These are phyloP conservation scores for Biscogniauxia marginata DNA, from an alignment of 2,329 filamentous ascomycete genomes.

Conservation along the genomic window DNA sequence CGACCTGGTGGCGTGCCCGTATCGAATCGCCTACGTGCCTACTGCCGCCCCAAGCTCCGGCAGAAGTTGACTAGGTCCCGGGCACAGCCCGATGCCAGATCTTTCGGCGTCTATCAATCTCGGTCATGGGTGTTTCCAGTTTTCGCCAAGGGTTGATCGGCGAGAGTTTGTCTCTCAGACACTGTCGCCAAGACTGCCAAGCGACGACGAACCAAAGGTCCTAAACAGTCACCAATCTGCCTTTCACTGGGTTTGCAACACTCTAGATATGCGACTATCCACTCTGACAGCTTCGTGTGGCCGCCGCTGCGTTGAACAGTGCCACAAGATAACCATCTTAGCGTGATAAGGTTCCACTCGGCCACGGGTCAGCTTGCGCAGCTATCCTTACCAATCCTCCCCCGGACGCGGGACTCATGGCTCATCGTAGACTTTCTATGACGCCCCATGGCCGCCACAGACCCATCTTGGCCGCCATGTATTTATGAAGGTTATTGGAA, in stretches of 20 bases:
- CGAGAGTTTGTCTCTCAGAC: background rate
- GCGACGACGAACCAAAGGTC: constrained; percentile 5
- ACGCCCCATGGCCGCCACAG: background rate
- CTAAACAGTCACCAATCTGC: background rate
- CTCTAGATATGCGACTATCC: constrained; percentile 12
- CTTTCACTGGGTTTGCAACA: constrained; percentile 10
- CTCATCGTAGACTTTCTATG: background rate
- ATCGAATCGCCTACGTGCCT: background rate
- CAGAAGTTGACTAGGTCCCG: background rate
- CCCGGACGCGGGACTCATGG: background rate
- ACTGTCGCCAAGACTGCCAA: constrained; percentile 14
- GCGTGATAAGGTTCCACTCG: background rate
- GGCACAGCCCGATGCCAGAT: background rate
- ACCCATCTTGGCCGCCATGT: background rate
- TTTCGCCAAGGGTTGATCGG: constrained; percentile 3
- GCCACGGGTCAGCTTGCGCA: background rate
- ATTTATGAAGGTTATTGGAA: background rate
- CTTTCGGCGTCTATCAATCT: background rate
- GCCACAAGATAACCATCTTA: background rate
- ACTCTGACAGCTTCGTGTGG: constrained; percentile 5
- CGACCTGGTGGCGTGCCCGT: background rate
- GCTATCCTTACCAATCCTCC: background rate
- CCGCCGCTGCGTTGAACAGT: constrained; percentile 6
- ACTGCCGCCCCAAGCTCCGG: background rate
- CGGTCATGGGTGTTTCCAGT: background rate